phyloP scores from a whole-genome alignment of 179 eudicot genomes.

The Corrigiola litoralis region DNA sequence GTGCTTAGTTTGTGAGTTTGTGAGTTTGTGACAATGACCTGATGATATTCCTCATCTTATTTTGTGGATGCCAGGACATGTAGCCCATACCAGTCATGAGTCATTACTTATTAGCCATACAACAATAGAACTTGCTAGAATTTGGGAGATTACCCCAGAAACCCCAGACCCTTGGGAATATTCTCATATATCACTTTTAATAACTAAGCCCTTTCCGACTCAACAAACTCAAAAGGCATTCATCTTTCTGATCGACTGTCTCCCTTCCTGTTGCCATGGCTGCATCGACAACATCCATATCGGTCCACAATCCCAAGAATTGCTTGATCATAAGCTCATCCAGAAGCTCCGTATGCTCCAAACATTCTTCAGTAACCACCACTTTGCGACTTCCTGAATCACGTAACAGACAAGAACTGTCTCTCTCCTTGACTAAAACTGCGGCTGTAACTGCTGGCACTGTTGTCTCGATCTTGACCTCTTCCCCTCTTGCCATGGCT shows the following conservation, averaged over 20 bases:
- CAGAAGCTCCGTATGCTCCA: neutral
- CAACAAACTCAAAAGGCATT: neutral
- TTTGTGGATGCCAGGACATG: slow-evolving; percentile 22
- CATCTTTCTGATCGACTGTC: neutral
- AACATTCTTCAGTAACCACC: neutral
- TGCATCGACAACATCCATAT: slow-evolving; percentile 15
- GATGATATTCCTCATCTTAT: neutral
- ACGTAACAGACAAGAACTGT: neutral
- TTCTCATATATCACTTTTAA: neutral
- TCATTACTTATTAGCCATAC: neutral
- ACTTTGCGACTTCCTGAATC: neutral
- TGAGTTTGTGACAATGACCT: slow-evolving; percentile 10
- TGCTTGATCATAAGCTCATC: slow-evolving; percentile 4
- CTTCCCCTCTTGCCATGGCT: slow-evolving; percentile 27
- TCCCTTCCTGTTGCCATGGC: slow-evolving; percentile 6
- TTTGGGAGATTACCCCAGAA: neutral
- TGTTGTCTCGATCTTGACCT: slow-evolving; percentile 9
- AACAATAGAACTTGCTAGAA: slow-evolving; percentile 2
- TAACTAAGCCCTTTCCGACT: neutral
- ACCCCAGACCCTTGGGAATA: neutral
- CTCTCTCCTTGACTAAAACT: slow-evolving; percentile 9
- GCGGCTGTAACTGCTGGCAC: slow-evolving; percentile 10
- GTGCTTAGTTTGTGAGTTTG: neutral
- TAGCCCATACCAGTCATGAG: too few species aligned
- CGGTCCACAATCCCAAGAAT: slow-evolving; percentile 13